Base-by-base conservation (phyloP, 148 eudicot species). In the Rhododendron griersonianum region DNA sequence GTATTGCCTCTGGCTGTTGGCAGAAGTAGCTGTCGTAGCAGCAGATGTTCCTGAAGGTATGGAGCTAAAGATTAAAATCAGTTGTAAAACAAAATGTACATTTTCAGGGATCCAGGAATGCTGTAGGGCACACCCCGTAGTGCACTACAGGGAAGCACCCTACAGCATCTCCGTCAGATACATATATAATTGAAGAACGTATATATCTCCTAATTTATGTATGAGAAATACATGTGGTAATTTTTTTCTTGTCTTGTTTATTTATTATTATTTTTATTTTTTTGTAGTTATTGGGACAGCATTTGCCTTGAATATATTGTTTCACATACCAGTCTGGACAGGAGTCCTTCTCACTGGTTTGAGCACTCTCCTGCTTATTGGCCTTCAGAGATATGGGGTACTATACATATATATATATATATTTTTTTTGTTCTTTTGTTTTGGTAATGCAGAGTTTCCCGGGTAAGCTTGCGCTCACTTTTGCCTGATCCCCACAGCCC, bases 341-440 rank as follows among this genome's bases (percentile, higher is more conserved):
- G 95, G 95, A 82, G 95, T 94, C 50, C 91, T 93, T 13, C 44
- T 41, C 44, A 92, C 95, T 59, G 97, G 95, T 69, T 83, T 84
- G 9, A 94, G 93, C 85, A 94, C 97, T 61, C 92, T 94, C 84
- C 85, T 93, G n/a, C 90, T 93, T 6, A 93, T 94, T 48, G 97
- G 93, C 63, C 90, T 94, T n/a, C 95, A 94, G 30, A 87, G 87
- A 91, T 94, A 85, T 53, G 97, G 97, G 92, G 97, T 92, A 93
- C 44, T 1, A 81, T 81, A 2, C 44, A 47, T 44, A n/a, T n/a
- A n/a, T n/a, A n/a, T n/a, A n/a, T n/a, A n/a, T n/a, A n/a, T 44
- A 0, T 5, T 5, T 44, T 47, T 47, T 47, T 35, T 14, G 0
- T 75, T 39, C 5, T 37, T 41, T 41, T 41, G 44, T 41, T 41